These are phyloP conservation scores for Cardiosporidium cionae DNA, from an alignment of 169 alveolate species.

Conservation along the genomic window DNA sequence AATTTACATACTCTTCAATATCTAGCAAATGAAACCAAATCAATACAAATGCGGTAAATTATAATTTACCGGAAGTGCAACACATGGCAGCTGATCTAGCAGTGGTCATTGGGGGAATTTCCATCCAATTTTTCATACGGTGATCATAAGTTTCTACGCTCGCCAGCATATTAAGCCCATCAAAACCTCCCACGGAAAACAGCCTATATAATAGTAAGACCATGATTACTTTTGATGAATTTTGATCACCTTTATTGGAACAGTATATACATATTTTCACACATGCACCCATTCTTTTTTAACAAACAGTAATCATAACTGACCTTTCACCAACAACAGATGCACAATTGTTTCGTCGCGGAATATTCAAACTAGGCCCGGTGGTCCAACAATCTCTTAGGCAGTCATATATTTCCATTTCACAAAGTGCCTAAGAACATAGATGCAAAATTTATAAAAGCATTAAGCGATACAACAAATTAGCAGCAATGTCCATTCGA, in stretches of 20 bases:
- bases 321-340: conserved; percentile 34
- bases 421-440: conserved; percentile 74
- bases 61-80: conserved; percentile 37
- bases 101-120: conserved; percentile 61
- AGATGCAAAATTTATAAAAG: no score
- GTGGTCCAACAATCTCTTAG: conserved; percentile 70
- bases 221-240: neutral
- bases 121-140: conserved; percentile 72
- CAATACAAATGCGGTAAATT: no score
- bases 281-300: no score
- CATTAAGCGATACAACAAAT: no score
- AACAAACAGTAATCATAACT: neutral
- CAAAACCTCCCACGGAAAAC: conserved; percentile 72
- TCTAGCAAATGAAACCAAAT: no score
- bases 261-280: no score
- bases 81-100: conserved; percentile 75
- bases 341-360: conserved; percentile 68
- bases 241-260: no score
- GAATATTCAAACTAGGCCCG: conserved; percentile 57
- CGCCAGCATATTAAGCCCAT: conserved; percentile 58
- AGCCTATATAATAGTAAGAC: conserved; percentile 4
- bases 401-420: conserved; percentile 76
- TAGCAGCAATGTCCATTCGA: no score
- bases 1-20: neutral
- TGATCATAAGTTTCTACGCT: conserved; percentile 64